Percentiles rank a stretch among this genome's conserved stretches.
phyloP scores from a whole-genome alignment of 768 basidiomycete species.

The Nidula microcarpa region DNA sequence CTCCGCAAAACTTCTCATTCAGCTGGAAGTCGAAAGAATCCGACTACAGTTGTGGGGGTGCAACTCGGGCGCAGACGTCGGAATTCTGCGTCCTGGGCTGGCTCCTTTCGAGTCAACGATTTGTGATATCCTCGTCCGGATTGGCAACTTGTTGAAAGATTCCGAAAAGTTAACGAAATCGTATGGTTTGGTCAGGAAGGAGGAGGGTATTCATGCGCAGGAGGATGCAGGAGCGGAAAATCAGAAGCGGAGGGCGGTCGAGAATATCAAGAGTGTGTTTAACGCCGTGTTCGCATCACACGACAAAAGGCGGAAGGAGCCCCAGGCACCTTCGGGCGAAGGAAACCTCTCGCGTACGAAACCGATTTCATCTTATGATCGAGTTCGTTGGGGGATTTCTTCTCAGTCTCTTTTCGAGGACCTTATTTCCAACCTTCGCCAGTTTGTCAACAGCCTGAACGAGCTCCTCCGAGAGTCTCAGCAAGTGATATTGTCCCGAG shows the following conservation, averaged over 20 bases:
- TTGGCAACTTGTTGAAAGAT: not conserved
- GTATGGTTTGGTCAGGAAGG: not conserved
- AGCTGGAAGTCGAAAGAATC: not conserved
- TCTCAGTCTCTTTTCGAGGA: not conserved
- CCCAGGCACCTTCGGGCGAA: too few species aligned
- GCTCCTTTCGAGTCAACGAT: not conserved
- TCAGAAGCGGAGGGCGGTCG: too few species aligned
- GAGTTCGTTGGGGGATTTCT: not conserved
- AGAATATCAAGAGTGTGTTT: too few species aligned
- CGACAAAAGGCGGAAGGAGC: too few species aligned
- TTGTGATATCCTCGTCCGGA: not conserved
- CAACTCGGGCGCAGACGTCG: not conserved
- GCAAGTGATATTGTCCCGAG: not conserved
- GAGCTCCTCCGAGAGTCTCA: not conserved
- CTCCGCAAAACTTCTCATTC: not conserved
- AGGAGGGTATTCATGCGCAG: not conserved
- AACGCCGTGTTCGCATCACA: too few species aligned
- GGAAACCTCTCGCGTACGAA: too few species aligned
- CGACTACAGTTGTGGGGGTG: not conserved
- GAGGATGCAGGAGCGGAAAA: too few species aligned
- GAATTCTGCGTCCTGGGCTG: not conserved
- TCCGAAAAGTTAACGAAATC: not conserved
- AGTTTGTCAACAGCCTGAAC: not conserved
- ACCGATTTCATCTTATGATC: not conserved
- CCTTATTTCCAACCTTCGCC: not conserved